Evolutionary conservation across 2,329 filamentous ascomycete species (phyloP).

Genomic region (Pseudogymnoascus sp.): DNA sequence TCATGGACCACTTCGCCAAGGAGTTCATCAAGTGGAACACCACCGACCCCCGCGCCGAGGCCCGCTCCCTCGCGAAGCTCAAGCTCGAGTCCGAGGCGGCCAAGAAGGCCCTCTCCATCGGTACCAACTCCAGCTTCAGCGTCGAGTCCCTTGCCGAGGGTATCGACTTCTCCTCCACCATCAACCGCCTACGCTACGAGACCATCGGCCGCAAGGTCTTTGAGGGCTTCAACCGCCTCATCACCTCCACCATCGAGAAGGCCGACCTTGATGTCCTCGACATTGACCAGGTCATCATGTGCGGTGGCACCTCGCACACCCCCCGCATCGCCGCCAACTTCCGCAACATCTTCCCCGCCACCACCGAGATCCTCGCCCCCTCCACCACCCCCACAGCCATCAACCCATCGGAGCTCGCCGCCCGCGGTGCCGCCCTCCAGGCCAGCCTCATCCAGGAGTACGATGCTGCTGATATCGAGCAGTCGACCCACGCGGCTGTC

Average conservation of each 20-base stretch:
- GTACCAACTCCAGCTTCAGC: constrained; percentile 81
- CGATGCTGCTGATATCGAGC: constrained; percentile 85
- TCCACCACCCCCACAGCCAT: constrained; percentile 69
- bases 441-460: constrained; percentile 92
- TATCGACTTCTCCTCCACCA: constrained; percentile 80
- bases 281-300: constrained; percentile 88
- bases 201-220: constrained; percentile 81
- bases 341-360: constrained; percentile 69
- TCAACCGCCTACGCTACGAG: constrained; percentile 92
- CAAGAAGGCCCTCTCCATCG: constrained; percentile 86
- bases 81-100: constrained; percentile 84
- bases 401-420: constrained; percentile 87
- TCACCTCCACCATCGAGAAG: constrained; percentile 82
- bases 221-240: constrained; percentile 75
- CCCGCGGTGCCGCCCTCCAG: constrained; percentile 89
- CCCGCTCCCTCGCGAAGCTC: constrained; percentile 79
- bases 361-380: constrained; percentile 72
- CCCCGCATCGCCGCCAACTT: constrained; percentile 85
- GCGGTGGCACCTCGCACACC: constrained; percentile 86
- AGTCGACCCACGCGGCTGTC: constrained; percentile 90
- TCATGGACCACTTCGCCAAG: constrained; percentile 96
- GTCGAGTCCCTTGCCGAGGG: constrained; percentile 86
- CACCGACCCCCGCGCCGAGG: constrained; percentile 74
- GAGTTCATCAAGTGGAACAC: constrained; percentile 95
- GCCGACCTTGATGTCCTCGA: constrained; percentile 86